Base-by-base conservation (phyloP, 371 early-diverging fungal genomes). In the Syncephalastrum contaminatum region DNA sequence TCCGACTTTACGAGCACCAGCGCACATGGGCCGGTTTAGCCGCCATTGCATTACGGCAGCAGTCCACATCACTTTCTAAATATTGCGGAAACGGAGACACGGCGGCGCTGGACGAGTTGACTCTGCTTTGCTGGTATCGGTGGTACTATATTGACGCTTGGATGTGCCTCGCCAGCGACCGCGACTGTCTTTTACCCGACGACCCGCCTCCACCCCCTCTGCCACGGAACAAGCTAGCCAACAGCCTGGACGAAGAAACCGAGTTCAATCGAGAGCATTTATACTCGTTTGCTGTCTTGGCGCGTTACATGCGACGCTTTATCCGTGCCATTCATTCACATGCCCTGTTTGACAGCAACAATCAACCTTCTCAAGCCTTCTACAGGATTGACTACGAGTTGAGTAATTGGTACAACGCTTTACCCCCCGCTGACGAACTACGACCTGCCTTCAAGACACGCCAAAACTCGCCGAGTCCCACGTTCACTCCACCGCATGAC, bases 121-220 rank as follows among this genome's bases (percentile, higher is more conserved):
- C 58, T 2, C 22, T 64, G 25, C 50, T 54, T 21, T 69, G 69
- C 41, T 77, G 64, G 64, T 56, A 61, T 20, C 65, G 75, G 2
- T 74, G 78, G 78, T 77, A 77, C 49, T 77, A 77, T 39, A 57
- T 74, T 16, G 78, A 74, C 48, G 70, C 78, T 0, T 77, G 78
- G 78, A 66, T 74, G 64, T 62, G 69, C n/a, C 48, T 77, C 4
- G 69, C 70, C 1, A 24, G 67, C 18, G 63, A 69, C 44, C 60
- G 73, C 19, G 73, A 70, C 12, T 72, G 72, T 39, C 62, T 72
- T 1, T 19, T 77, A 4, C 64, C 70, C 0, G 70, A 72, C 25
- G 27, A 40, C 19, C 53, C 64, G 2, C 70, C 76, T 1, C 50
- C 60, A 48, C 20, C 36, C 10, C 36, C 36, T 30, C 12, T 30